phyloP scores from a whole-genome alignment of 441 rosid genomes.

The Adansonia grandidieri region DNA sequence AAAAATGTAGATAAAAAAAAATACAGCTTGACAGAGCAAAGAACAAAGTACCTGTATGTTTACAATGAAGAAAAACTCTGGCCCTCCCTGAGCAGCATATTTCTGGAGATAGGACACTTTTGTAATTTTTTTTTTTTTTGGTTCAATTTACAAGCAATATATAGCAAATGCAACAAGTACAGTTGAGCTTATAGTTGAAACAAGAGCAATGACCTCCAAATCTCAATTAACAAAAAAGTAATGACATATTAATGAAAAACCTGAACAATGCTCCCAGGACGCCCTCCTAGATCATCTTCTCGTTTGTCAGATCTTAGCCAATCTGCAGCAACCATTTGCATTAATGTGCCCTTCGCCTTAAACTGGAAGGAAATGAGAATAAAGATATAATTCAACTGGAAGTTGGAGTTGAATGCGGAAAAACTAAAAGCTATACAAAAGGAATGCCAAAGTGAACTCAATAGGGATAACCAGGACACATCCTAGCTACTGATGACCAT shows the following conservation, averaged over 20 bases:
- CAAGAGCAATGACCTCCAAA: not conserved
- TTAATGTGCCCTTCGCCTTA: constrained; percentile 83
- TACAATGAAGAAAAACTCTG: constrained; percentile 85
- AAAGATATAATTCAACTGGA: constrained; percentile 20
- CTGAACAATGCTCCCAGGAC: constrained; percentile 95
- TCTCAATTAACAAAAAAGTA: constrained; percentile 20
- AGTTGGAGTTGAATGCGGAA: constrained; percentile 4
- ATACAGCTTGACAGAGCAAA: constrained; percentile 15
- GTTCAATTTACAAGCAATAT: constrained; percentile 21
- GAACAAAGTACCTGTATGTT: constrained; percentile 69
- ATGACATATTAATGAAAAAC: constrained; percentile 38
- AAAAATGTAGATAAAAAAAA: not conserved
- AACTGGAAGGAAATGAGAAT: constrained; percentile 46
- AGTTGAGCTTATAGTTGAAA: not conserved
- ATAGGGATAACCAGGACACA: constrained; percentile 13
- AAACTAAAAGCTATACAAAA: not conserved
- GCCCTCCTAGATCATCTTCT: constrained; percentile 90
- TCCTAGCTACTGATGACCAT: constrained; percentile 18
- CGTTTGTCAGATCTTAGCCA: constrained; percentile 92
- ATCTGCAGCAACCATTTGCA: constrained; percentile 98
- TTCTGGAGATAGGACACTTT: constrained; percentile 54
- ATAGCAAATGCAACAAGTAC: constrained; percentile 13
- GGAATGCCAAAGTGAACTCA: constrained; percentile 16
- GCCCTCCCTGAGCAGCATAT: constrained; percentile 88
- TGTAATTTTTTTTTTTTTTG: not conserved